Evolutionary conservation across 495 filamentous ascomycete species (phyloP), one percentile per base, ranked within the genome.

Genomic region (Xylaria castorea): DNA sequence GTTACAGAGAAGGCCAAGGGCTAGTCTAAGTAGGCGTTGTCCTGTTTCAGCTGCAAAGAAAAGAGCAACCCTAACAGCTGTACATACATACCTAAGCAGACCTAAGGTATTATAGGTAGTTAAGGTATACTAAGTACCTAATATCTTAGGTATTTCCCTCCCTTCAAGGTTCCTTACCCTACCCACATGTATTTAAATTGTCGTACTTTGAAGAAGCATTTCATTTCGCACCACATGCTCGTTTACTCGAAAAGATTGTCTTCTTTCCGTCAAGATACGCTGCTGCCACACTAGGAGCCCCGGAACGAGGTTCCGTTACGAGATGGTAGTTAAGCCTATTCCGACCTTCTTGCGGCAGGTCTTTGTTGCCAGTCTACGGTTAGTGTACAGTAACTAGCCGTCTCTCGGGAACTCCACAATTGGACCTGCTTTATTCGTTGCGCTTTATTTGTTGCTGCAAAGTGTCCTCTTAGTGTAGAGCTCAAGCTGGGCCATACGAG

Each of bases 401-500:
- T 58, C 55, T 34, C 25, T 14, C 16, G 63, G 74, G 66, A 74
- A 77, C 74, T 71, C 75, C 77, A 74, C 77, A 76, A 44, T 57
- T 55, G 6, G 55, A 51, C 50, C 22, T 60, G 44, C 68, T 63
- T 53, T 46, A 44, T 64, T 42, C 16, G 40, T 78, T n/a, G n/a
- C n/a, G 44, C 68, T 63, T 53, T 46, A 44, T 64, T 42, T 8
- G 40, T 78, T 75, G 73, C 70, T 76, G 78, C 78, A 78, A 80
- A 80, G 73, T 80, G 78, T 80, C 78, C 78, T 80, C 63, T 51
- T 76, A 74, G 78, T 61, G 32, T 20, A 25, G 30, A 36, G 51
- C 64, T 50, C 34, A 53, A 40, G 51, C 53, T 48, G 51, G n/a
- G 27, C 58, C 14, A 64, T 42, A n/a, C 40, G 40, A 42, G 38